Base-by-base conservation (phyloP, 2,329 filamentous ascomycete species). In the Emericellopsis atlantica region DNA sequence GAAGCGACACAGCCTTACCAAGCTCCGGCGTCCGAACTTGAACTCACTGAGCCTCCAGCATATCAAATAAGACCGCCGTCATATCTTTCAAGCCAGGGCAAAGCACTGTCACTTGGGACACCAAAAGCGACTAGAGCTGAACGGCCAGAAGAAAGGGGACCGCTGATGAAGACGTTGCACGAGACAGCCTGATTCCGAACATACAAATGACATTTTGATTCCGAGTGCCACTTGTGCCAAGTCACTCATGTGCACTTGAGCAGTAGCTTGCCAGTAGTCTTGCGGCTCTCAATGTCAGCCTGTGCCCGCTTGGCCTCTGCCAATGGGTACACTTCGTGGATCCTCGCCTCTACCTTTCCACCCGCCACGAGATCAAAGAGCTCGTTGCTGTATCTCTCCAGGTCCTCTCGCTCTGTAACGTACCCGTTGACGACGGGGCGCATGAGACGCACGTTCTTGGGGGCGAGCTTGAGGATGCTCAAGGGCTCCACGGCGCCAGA, bases 181-280 rank as follows among this genome's bases (percentile, higher is more conserved):
- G 18, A 21, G 18, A 21, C 5, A 21, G 18, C 18, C 18, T 21
- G 5, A 21, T 21, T 21, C 18, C 18, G 18, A 32, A 32, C 15
- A 6, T 32, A 32, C 11, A 32, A 12, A 12, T 32, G 31, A 32
- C 4, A 4, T 15, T 15, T 12, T 32, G 3, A 32, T 32, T 32
- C 15, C 6, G 31, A 32, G 4, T 32, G 11, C 6, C 31, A 32
- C 31, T 32, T 32, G 3, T 21, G n/a, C 12, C 7, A 6, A 32
- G n/a, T 16, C n/a, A 21, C 7, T 21, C 52, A 60, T 48, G 65
- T 80, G 37, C 77, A 72, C 62, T 79, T 80, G 53, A 95, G 58
- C 42, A 95, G 58, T 46, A 93, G 60, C 67, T 95, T 95, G 15
- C 89, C 89, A 10, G 78, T 85, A 2, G 86, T 92, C 67, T 81